Evolutionary conservation across 768 basidiomycete genomes (phyloP), one percentile per base, ranked within the genome.

Genomic region (Serendipita vermifera): DNA sequence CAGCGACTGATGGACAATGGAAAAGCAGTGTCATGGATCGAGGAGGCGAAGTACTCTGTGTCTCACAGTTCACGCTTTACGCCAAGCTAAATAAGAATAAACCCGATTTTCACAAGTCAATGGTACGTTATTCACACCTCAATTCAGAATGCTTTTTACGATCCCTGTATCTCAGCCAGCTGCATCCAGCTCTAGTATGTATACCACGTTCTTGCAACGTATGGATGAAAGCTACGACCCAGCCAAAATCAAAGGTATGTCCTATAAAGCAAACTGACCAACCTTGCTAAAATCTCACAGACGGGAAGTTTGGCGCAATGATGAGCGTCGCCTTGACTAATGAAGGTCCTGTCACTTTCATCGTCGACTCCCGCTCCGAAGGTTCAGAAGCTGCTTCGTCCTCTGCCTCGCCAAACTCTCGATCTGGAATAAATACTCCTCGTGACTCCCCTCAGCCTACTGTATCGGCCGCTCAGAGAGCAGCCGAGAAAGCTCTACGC

Each of bases 291-390:
- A 33, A 55, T 55, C 14, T 2, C 9, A 14, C 59, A 93, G 92
- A 97, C 67, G 92, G 92, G n/a, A 75, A 73, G 61, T 96, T 97
- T 65, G 91, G 91, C 31, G 92, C 91, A 3, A 94, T 94, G 92
- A 97, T 97, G 92, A 78, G 82, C 57, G 88, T 97, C 54, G 79
- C 73, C 59, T 69, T 94, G 56, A 83, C 77, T 20, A 97, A 97
- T 66, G 92, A 97, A 72, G 88, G 88, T 2, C 88, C 88, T 56
- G 80, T 91, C 26, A 90, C 87, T 9, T 82, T 91, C 59, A 88
- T 84, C 0, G 73, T 91, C 33, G 88, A 91, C 68, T 82, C 86
- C 22, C 24, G 46, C 9, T 20, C 24, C 15, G 27, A 9, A 4
- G 1, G 15, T 7, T 20, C 20, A 5, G n/a, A 20, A 7, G 1